Conservation (phyloP, 2,329 filamentous ascomycete species). For the Fusarium sp. region DNA sequence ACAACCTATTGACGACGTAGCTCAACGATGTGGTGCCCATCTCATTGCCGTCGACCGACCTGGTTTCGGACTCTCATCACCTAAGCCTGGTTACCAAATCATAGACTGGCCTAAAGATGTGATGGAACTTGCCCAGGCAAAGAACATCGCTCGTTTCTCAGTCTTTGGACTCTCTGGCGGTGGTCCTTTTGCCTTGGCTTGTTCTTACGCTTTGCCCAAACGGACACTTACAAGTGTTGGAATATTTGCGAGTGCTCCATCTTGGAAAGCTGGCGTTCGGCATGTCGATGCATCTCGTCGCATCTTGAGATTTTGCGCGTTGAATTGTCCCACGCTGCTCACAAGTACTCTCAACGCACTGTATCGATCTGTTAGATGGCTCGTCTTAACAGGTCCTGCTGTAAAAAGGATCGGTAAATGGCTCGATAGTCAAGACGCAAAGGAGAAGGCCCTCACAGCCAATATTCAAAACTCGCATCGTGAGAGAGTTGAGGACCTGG, state of each 20-base stretch:
- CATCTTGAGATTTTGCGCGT: conserved; percentile 31
- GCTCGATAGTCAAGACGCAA: not conserved
- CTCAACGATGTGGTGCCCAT: not conserved
- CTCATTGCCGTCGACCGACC: conserved; percentile 11
- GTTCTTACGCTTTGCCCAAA: not conserved
- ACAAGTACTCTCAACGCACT: not conserved
- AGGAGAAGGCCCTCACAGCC: accelerated
- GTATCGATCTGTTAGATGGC: not conserved
- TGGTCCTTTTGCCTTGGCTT: not conserved
- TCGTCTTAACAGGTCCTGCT: not conserved
- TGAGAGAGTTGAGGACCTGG: not conserved
- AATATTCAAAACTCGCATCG: not conserved
- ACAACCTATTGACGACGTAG: not conserved
- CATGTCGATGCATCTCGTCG: conserved; percentile 47
- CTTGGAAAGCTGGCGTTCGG: conserved; percentile 18
- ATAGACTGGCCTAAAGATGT: not conserved
- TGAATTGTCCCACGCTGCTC: conserved; percentile 21
- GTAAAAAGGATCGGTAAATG: conserved; percentile 23
- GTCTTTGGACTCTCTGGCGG: conserved; percentile 9
- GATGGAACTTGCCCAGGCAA: not conserved
- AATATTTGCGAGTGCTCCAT: conserved; percentile 4
- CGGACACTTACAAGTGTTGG: not conserved
- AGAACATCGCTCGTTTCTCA: accelerated
- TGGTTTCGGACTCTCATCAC: conserved; percentile 5
- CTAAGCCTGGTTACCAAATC: not conserved